These are phyloP conservation scores for Peronosclerospora sorghi DNA, from an alignment of 352 stramenopile species.

Conservation along the genomic window DNA sequence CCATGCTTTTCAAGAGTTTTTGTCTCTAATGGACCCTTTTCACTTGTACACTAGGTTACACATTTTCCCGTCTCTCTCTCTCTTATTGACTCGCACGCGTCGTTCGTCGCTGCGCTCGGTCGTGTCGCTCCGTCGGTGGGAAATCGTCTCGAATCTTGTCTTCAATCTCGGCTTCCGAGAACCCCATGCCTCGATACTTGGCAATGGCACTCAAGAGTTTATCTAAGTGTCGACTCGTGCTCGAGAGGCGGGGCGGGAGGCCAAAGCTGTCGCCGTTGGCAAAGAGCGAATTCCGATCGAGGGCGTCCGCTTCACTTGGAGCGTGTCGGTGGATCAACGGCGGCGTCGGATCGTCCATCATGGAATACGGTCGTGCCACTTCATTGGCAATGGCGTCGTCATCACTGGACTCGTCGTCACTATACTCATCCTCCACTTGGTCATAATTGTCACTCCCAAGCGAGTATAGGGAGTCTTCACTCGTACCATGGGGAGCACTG, in stretches of 20 bases:
- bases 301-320: conserved; percentile 15
- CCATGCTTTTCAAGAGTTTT: too few relatives aligned
- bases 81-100: conserved; percentile 16
- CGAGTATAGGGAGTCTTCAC: conserved; percentile 24
- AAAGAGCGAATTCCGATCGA: conserved; percentile 34
- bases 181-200: conserved; percentile 40
- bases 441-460: conserved; percentile 34
- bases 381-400: conserved; percentile 72
- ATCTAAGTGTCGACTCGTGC: conserved; percentile 48
- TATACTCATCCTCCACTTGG: conserved; percentile 32
- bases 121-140: conserved; percentile 33
- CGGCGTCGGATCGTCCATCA: conserved; percentile 21
- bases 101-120: not conserved
- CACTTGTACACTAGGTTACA: conserved; percentile 18
- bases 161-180: conserved; percentile 61
- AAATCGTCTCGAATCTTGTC: conserved; percentile 52
- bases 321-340: conserved; percentile 15
- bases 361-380: conserved; percentile 40
- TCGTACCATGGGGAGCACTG: conserved; percentile 4
- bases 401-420: conserved; percentile 28
- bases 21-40: too few relatives aligned
- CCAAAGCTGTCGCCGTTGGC: conserved; percentile 46
- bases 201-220: conserved; percentile 49
- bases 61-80: not conserved
- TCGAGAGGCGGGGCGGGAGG: conserved; percentile 44